These are phyloP conservation scores for Lentinula sp. DNA, from an alignment of 768 basidiomycete species.

Conservation along the genomic window DNA sequence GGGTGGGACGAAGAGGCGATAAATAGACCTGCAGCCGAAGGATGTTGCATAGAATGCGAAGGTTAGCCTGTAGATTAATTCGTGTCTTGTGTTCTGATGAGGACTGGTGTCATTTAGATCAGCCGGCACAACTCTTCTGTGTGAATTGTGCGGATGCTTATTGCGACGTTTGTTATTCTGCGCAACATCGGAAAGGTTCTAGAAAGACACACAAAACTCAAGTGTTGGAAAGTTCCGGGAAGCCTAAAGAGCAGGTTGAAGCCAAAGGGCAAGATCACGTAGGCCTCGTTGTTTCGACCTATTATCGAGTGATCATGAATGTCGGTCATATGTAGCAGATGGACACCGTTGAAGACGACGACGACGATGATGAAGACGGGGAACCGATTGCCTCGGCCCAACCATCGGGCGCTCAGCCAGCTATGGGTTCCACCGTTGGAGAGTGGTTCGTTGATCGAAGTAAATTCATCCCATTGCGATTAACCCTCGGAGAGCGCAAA, in stretches of 20 bases:
- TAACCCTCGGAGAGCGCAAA: conserved; percentile 73
- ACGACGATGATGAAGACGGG: conserved; percentile 38
- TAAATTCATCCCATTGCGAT: conserved; percentile 75
- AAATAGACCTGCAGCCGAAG: conserved; percentile 42
- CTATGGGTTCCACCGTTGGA: conserved; percentile 55
- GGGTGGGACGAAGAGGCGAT: conserved; percentile 68
- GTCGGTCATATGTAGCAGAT: conserved; percentile 25
- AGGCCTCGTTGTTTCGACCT: conserved; percentile 7
- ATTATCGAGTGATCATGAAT: not conserved
- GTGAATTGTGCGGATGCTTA: conserved; percentile 67
- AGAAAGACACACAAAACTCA: conserved; percentile 59
- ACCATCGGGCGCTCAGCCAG: conserved; percentile 53
- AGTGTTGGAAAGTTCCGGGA: conserved; percentile 24
- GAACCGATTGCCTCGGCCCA: conserved; percentile 27
- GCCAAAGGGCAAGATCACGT: conserved; percentile 23
- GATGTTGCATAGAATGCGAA: conserved; percentile 83
- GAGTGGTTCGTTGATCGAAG: conserved; percentile 85
- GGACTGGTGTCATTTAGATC: conserved; percentile 42
- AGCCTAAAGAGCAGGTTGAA: not conserved
- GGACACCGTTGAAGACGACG: conserved; percentile 37
- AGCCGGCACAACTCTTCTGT: conserved; percentile 73
- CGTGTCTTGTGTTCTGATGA: not conserved
- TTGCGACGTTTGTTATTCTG: conserved; percentile 82
- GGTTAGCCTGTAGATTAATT: conserved; percentile 34
- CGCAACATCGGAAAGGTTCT: conserved; percentile 79